Evolutionary conservation across 2,329 filamentous ascomycete species (phyloP).

Genomic region (Paraphoma chrysanthemicola): DNA sequence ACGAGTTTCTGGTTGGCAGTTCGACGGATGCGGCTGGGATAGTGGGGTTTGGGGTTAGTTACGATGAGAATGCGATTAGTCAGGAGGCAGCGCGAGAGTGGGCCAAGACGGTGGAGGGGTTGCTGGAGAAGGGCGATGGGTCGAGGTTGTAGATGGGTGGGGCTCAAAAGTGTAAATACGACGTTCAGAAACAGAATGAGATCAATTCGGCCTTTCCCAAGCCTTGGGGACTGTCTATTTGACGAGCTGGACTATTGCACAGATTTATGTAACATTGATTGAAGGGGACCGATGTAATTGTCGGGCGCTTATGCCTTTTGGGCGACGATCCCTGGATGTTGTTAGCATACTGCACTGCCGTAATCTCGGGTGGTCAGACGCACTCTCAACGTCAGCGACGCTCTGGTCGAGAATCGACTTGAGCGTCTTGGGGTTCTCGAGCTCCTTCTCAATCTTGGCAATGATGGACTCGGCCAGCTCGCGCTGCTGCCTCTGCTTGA

Average conservation of each 20-base stretch:
- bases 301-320: constrained; percentile 44
- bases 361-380: constrained; percentile 36
- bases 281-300: constrained; percentile 35
- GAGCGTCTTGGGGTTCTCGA: constrained; percentile 95
- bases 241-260: constrained; percentile 49
- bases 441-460: constrained; percentile 97
- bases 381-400: constrained; percentile 95
- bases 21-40: constrained; percentile 45
- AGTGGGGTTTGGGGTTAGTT: constrained; percentile 49
- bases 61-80: constrained; percentile 50
- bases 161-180: too few relatives aligned
- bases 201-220: constrained; percentile 33
- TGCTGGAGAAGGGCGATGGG: constrained; percentile 34
- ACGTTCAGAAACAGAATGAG: constrained; percentile 26
- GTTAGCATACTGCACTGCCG: constrained; percentile 25
- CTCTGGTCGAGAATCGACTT: constrained; percentile 99
- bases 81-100: constrained; percentile 38
- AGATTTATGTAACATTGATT: constrained; percentile 49
- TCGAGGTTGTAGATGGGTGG: constrained; percentile 23
- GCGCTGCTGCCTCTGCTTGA: constrained; percentile 98
- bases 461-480: constrained; percentile 94
- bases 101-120: constrained; percentile 36
- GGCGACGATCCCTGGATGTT: constrained; percentile 42
- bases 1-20: constrained; percentile 55
- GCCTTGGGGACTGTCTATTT: constrained; percentile 43